Evolutionary conservation across 192 early-diverging fungal genomes (phyloP).

Genomic region (Backusella tuberculispora): DNA sequence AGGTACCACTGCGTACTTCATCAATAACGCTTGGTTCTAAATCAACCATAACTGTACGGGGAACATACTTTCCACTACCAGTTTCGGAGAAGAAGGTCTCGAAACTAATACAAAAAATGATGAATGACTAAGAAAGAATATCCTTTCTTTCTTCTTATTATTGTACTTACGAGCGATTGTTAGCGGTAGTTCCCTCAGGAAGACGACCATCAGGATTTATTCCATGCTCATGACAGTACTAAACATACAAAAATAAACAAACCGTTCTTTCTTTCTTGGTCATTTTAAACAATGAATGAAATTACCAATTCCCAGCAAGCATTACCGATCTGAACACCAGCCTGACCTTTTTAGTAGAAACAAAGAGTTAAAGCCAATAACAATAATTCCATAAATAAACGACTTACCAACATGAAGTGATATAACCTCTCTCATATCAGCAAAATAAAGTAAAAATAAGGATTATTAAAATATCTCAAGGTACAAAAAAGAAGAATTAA

Average conservation of each 20-base stretch:
- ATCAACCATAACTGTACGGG: conserved; percentile 98
- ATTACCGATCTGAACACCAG: conserved; percentile 99
- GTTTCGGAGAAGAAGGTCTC: conserved; percentile 99
- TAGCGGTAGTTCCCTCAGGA: conserved; percentile 15
- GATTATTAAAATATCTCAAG: background rate
- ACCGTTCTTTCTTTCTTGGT: background rate
- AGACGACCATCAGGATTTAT: conserved; percentile 94
- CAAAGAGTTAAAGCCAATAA: background rate
- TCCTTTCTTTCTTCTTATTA: background rate
- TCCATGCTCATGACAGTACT: conserved; percentile 92
- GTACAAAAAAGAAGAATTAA: too few relatives aligned
- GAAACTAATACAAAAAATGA: conserved; percentile 49
- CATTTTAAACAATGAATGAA: background rate
- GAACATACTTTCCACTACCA: conserved; percentile 98
- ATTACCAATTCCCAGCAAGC: conserved; percentile 96
- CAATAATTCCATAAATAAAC: too few relatives aligned
- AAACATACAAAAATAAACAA: background rate
- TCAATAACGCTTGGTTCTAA: conserved; percentile 96
- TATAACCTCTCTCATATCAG: conserved; percentile 82
- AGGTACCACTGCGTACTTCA: conserved; percentile 98
- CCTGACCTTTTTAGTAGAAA: conserved; percentile 55
- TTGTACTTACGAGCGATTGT: conserved; percentile 27
- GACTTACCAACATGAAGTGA: conserved; percentile 70
- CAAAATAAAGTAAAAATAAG: background rate
- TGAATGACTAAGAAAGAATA: too few relatives aligned